Percentiles rank a stretch among this genome's conserved stretches.
These are phyloP conservation scores for Rhodotorula paludigena DNA, from an alignment of 768 basidiomycete species.

Conservation along the genomic window DNA sequence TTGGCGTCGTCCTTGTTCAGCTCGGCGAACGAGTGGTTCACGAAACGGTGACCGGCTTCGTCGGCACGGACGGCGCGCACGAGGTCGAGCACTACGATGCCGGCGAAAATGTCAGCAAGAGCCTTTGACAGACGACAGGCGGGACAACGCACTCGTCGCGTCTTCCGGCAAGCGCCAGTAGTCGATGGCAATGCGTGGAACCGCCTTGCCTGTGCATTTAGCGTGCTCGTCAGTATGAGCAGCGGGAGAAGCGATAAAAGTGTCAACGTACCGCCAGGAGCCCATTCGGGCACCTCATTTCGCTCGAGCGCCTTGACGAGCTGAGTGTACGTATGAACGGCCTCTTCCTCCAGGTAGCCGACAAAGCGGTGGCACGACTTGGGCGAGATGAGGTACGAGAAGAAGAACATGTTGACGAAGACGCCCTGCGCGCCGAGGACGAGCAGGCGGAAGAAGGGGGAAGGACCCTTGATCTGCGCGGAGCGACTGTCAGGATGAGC, in stretches of 20 bases:
- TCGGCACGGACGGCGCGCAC: conserved; percentile 32
- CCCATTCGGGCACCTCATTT: conserved; percentile 75
- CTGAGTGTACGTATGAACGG: conserved; percentile 53
- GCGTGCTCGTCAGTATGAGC: no score
- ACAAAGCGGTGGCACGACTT: conserved; percentile 40
- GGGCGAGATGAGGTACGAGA: conserved; percentile 58
- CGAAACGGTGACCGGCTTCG: conserved; percentile 77
- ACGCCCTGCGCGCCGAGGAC: conserved; percentile 86
- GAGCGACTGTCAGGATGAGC: neutral
- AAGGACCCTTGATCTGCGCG: conserved; percentile 61
- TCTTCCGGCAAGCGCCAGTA: conserved; percentile 77
- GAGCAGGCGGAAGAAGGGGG: conserved; percentile 70
- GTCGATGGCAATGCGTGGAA: conserved; percentile 82
- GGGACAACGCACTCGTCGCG: conserved; percentile 53
- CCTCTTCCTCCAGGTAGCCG: conserved; percentile 31
- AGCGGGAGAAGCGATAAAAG: no score
- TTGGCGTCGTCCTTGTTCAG: conserved; percentile 67
- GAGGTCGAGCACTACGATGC: conserved; percentile 62
- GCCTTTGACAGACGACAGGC: neutral
- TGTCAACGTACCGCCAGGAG: no score
- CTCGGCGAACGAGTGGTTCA: conserved; percentile 92
- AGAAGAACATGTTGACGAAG: conserved; percentile 54
- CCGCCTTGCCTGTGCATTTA: no score
- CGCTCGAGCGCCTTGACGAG: conserved; percentile 77
- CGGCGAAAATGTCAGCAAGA: no score